Evolutionary conservation across 2,329 filamentous ascomycete genomes (phyloP).

Genomic region (Endoconidiophora polonica): DNA sequence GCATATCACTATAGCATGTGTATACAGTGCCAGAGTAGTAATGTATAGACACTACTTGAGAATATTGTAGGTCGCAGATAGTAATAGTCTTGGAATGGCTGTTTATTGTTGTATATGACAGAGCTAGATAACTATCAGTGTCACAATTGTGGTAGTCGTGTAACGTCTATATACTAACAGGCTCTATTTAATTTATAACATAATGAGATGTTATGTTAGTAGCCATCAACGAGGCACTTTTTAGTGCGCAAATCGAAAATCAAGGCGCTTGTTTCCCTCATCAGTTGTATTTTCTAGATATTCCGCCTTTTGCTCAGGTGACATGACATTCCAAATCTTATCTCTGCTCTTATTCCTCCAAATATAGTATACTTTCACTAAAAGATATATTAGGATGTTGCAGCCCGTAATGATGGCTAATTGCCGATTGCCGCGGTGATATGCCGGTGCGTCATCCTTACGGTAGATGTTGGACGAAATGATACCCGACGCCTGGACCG

Average conservation of each 20-base stretch:
- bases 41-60: too few relatives aligned
- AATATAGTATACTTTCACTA: conserved; percentile 36
- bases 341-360: conserved; percentile 29
- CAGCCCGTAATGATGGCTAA: conserved; percentile 30
- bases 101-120: too few relatives aligned
- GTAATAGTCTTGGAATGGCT: too few relatives aligned
- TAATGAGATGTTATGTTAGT: too few relatives aligned
- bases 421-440: conserved; percentile 30
- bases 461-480: conserved; percentile 27
- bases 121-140: too few relatives aligned
- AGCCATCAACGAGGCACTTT: too few relatives aligned
- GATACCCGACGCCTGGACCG: conserved; percentile 20
- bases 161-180: too few relatives aligned
- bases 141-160: too few relatives aligned
- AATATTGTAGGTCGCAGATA: too few relatives aligned
- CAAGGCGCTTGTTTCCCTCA: conserved; percentile 28
- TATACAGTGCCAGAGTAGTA: too few relatives aligned
- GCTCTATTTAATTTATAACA: too few relatives aligned
- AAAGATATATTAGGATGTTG: conserved; percentile 32
- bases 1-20: too few relatives aligned
- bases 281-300: conserved; percentile 25
- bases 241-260: conserved; percentile 27
- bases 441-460: conserved; percentile 19
- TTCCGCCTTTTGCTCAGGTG: conserved; percentile 20
- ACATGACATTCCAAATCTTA: conserved; percentile 30